Evolutionary conservation across 2,329 filamentous ascomycete genomes (phyloP), one percentile per base, ranked within the genome.

Genomic region (Setomelanomma holmii): DNA sequence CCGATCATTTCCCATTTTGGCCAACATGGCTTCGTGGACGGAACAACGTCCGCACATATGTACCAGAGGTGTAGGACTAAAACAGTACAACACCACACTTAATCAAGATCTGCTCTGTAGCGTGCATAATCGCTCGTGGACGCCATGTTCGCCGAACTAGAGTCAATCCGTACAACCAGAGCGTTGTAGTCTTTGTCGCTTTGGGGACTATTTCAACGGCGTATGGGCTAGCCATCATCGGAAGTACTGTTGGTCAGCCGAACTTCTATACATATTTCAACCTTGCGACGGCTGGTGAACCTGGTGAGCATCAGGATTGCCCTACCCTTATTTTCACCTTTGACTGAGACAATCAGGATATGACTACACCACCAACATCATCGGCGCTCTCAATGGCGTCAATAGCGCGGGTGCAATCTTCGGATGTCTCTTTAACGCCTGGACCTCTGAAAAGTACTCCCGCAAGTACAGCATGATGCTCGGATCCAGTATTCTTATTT

Each of bases 221-320:
- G 10, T 75, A 75, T 59, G 71, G 72, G 11, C 59, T 75, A 14
- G 67, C 72, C 1, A 67, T 75, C 40, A 78, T 80, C 35, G 72
- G 75, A 11, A 77, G 76, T 11, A 80, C 77, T 1, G 73, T 80
- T 43, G 79, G 79, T 2, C 78, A 80, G 50, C 77, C 78, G 4
- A 74, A 68, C 33, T 80, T 80, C 67, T 79, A 77, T 62, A 66
- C 59, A 4, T 76, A 75, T 60, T 74, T 80, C 41, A 55, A 73
- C 23, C 69, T 80, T 11, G 74, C 75, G 5, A 48, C 70, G 5
- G 61, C 69, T 49, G 74, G 69, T 8, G 64, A 75, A 45, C 71
- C 76, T 2, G 53, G 56, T 56, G 27, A 30, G 27, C 5, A 14
- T 30, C 14, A 51, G 4, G 34, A 21, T 23, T 12, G 2, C 20